A percentile compares a stretch with the other conserved stretches of the same genome.
phyloP scores from a whole-genome alignment of 805 yeast genomes.

The Lachancea thermotolerans region DNA sequence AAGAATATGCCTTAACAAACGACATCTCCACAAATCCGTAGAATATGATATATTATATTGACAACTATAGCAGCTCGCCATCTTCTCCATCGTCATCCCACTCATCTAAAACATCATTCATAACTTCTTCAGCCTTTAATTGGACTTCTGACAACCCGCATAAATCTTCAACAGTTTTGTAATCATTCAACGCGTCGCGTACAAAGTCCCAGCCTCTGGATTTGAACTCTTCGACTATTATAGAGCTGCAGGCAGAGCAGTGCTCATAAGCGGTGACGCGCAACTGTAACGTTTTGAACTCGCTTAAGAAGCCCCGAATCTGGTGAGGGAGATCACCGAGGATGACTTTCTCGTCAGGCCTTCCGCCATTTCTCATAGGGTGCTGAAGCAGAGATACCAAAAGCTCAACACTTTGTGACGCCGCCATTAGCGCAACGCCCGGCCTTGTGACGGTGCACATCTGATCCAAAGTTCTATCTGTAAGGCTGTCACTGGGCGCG shows the following conservation, averaged over 20 bases:
- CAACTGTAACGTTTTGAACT: slow-evolving; percentile 56
- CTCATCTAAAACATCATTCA: slow-evolving; percentile 24
- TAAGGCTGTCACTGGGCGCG: slow-evolving; percentile 85
- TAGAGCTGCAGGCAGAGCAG: slow-evolving; percentile 81
- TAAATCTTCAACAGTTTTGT: slow-evolving; percentile 61
- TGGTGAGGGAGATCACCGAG: slow-evolving; percentile 85
- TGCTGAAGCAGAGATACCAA: slow-evolving; percentile 70
- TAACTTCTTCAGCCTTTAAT: slow-evolving; percentile 39
- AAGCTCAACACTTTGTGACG: slow-evolving; percentile 80
- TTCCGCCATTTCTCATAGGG: slow-evolving; percentile 36
- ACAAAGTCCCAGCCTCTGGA: slow-evolving; percentile 77
- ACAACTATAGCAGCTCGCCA: slow-evolving; percentile 6
- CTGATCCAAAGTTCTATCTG: slow-evolving; percentile 87
- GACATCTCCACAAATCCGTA: too few species aligned
- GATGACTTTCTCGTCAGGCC: slow-evolving; percentile 28
- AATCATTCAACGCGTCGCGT: slow-evolving; percentile 55
- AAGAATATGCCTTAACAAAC: too few species aligned
- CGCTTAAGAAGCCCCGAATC: slow-evolving; percentile 74
- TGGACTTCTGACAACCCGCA: slow-evolving; percentile 78
- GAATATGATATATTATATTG: too few species aligned
- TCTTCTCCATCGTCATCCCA: slow-evolving; percentile 24
- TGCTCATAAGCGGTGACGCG: slow-evolving; percentile 64
- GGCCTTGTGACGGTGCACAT: slow-evolving; percentile 99
- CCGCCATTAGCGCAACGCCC: slow-evolving; percentile 85
- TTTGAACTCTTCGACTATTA: slow-evolving; percentile 47